Base-by-base conservation (phyloP, 768 basidiomycete genomes). In the Macrolepiota fuliginosa region DNA sequence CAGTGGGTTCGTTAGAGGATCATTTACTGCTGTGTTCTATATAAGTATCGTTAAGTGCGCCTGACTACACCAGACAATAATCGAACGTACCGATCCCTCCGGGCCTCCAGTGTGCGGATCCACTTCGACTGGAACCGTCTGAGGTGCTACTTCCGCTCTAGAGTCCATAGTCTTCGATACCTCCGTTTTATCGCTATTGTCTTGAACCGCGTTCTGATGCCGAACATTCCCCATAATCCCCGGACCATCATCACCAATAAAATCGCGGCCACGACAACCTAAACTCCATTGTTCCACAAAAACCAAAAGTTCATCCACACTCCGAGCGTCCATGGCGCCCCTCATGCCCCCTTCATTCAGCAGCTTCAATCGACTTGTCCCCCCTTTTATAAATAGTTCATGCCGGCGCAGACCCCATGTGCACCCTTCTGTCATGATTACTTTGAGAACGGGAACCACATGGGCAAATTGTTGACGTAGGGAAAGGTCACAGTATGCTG, bases 381-480 rank as follows among this genome's bases (percentile, higher is more conserved):
- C 88, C 11, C 89, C 88, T 57, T 74, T 79, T 69, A 92, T 80
- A 65, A 87, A 92, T 0, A 69, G 70, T 5, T 75, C 73, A 63
- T 90, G 86, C 24, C 77, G 77, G 27, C 66, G 65, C 58, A 63
- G 67, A 1, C 83, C 82, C 1, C 91, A 91, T 1, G 58, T 63
- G 68, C 89, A 92, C 35, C 69, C 65, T 35, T 81, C 81, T 36
- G 79, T 80, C 36, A 92, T 70, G 35, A 91, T 81, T 1, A 85
- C 86, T 25, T 67, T 72, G 46, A 93, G 73, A 13, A 91, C 77
- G 1, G 84, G 84, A 63, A 87, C 90, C 27, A 82, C 77, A 66
- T 90, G 90, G 11, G 74, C 79, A 58, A 93, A 83, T 64, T 92
- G 89, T 40, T 82, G 72, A 19, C 76, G 76, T 6, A 90, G 77